Evolutionary conservation across 768 basidiomycete species (phyloP).

Genomic region (Agrocybe pediades): DNA sequence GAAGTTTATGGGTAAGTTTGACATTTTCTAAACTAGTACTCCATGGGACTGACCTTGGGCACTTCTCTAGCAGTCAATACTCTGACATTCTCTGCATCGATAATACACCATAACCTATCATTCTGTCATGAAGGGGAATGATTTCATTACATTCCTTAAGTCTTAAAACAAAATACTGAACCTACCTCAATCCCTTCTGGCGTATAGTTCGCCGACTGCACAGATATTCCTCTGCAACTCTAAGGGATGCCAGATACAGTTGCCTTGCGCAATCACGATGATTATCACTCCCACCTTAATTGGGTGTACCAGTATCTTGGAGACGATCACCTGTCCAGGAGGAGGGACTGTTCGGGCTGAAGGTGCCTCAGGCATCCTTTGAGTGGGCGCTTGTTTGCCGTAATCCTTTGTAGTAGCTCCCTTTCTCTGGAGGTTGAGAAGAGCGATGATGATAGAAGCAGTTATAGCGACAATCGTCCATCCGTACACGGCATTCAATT

Average conservation of each 20-base stretch:
- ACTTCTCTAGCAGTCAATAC: conserved; percentile 72
- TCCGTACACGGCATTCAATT: conserved; percentile 1
- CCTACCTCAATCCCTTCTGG: conserved; percentile 67
- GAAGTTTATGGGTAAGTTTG: not conserved
- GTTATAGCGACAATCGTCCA: conserved; percentile 14
- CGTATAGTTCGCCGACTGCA: conserved; percentile 56
- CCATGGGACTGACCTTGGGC: conserved; percentile 46
- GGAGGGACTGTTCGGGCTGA: conserved; percentile 11
- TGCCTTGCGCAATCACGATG: not conserved
- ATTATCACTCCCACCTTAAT: conserved; percentile 52
- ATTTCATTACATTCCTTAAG: not conserved
- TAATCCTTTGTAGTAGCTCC: not conserved
- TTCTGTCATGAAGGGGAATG: conserved; percentile 42
- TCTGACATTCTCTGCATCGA: conserved; percentile 51
- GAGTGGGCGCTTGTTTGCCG: not conserved
- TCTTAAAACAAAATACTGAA: not conserved
- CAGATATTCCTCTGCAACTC: conserved; percentile 74
- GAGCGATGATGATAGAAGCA: conserved; percentile 11
- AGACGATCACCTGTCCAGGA: conserved; percentile 42
- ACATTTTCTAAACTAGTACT: not conserved
- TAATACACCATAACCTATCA: conserved; percentile 72
- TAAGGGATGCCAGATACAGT: no score
- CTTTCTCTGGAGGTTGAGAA: conserved; percentile 2
- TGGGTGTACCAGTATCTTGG: conserved; percentile 65
- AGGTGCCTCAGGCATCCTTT: not conserved